Conservation (phyloP, 2,329 filamentous ascomycete genomes). For the Aspergillus flavus region DNA sequence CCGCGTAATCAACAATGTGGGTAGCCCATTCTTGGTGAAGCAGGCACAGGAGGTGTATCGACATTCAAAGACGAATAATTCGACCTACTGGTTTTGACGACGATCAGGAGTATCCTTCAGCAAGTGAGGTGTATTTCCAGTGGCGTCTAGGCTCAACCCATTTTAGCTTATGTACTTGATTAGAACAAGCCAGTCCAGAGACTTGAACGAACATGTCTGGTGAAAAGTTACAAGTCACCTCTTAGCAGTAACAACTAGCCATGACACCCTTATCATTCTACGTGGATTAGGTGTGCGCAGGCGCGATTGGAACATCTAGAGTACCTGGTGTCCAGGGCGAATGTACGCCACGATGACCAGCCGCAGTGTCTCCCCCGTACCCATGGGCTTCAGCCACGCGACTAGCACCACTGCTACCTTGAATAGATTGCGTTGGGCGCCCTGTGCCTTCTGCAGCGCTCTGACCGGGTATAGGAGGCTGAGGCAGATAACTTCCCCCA, state of each 20-base stretch:
- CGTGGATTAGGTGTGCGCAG: conserved; percentile 21
- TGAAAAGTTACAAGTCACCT: neutral
- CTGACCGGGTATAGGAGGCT: conserved; percentile 25
- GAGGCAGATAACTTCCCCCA: conserved; percentile 30
- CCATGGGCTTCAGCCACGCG: conserved; percentile 25
- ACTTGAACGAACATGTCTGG: neutral
- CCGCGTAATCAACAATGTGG: neutral
- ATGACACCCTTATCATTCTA: conserved; percentile 6
- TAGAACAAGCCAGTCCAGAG: neutral
- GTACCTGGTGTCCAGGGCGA: conserved; percentile 30
- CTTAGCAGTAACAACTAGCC: neutral
- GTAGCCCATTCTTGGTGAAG: neutral
- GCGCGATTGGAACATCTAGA: conserved; percentile 33
- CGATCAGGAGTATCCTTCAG: neutral
- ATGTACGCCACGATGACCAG: conserved; percentile 31
- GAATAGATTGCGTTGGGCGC: conserved; percentile 22
- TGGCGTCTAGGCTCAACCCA: neutral
- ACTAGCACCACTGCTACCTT: conserved; percentile 16
- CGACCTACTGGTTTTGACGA: neutral
- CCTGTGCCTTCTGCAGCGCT: conserved; percentile 20
- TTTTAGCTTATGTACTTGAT: neutral
- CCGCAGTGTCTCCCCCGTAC: conserved; percentile 26
- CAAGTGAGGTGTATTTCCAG: neutral
- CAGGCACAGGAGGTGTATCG: neutral
- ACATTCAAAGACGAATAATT: neutral